Evolutionary conservation across 805 yeast species (phyloP).

Genomic region (Yarrowia yakushimensis): DNA sequence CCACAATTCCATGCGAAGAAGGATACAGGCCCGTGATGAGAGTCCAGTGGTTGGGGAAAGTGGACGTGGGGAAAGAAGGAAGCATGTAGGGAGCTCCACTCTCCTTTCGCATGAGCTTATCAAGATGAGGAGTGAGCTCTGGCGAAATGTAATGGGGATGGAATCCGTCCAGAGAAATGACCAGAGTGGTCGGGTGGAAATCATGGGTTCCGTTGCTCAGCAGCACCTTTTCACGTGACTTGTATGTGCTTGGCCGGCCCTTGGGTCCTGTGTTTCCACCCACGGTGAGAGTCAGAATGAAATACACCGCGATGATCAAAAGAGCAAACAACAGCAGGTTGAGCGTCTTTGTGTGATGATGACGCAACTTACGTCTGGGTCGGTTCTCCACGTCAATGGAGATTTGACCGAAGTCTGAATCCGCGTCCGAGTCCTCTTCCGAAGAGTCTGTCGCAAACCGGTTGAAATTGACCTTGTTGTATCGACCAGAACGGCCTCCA

Average conservation of each 20-base stretch:
- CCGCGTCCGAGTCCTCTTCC: conserved; percentile 5
- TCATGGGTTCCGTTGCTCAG: conserved; percentile 59
- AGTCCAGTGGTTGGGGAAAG: conserved; percentile 92
- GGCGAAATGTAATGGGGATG: conserved; percentile 81
- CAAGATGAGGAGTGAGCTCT: conserved; percentile 66
- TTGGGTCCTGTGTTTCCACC: conserved; percentile 14
- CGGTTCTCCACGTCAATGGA: conserved; percentile 22
- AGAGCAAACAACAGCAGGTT: background rate
- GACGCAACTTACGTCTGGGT: background rate
- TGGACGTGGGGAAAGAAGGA: conserved; percentile 84
- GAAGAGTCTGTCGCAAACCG: conserved; percentile 7
- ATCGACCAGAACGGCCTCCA: background rate
- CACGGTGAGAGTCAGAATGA: background rate
- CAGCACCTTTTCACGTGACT: background rate
- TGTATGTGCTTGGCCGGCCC: conserved; percentile 12
- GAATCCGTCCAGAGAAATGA: conserved; percentile 82
- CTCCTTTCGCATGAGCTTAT: conserved; percentile 50
- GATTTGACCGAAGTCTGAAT: conserved; percentile 17
- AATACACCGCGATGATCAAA: conserved; percentile 13
- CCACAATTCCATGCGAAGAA: conserved; percentile 79
- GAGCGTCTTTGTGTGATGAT: conserved; percentile 2
- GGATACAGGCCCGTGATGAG: conserved; percentile 84
- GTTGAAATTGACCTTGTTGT: conserved; percentile 15
- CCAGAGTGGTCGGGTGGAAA: conserved; percentile 74
- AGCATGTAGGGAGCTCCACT: conserved; percentile 76